Evolutionary conservation across 495 filamentous ascomycete genomes (phyloP), one percentile per base, ranked within the genome.

Genomic region (Trichoderma parareesei): DNA sequence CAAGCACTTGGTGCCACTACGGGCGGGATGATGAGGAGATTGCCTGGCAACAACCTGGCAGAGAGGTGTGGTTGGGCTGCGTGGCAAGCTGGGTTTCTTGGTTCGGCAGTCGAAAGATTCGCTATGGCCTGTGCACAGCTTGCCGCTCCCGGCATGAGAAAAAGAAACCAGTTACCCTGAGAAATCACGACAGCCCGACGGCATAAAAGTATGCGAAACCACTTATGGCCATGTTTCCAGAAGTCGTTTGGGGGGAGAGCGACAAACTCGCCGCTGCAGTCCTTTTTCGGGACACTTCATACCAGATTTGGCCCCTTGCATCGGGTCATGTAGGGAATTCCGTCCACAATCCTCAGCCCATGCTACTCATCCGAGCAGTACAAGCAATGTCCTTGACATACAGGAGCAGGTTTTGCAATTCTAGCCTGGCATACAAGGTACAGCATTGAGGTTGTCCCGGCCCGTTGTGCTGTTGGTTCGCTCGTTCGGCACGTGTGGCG

Each of bases 281-380:
- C 9, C 11, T 35, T 57, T 33, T 37, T 37, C 27, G 18, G 53
- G 9, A 57, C 27, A 35, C 3, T 10, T 37, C 53, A 57, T 57
- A 27, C 53, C 27, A 37, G 27, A 57, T 57, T 57, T 37, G 53
- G 53, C 53, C 33, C 27, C 53, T 4, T 35, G 53, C 53, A 57
- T 57, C 27, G 27, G 53, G 33, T 7, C 33, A 37, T 37, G 53
- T 57, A 57, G 53, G 53, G 27, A 27, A 37, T 18, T n/a, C 37
- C 37, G 53, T 57, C 53, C 53, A 57, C 53, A 37, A 27, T 27
- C 53, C 53, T 57, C 53, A 27, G 53, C 20, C 53, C 35, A 57
- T 57, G 33, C 20, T 57, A 57, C 53, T 57, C 53, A 57, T 57
- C 20, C 53, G 53, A 57, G 53, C 37, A 57, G 53, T 57, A 57